Conservation (phyloP, 371 early-diverging fungal species). For the Circinella minor region DNA sequence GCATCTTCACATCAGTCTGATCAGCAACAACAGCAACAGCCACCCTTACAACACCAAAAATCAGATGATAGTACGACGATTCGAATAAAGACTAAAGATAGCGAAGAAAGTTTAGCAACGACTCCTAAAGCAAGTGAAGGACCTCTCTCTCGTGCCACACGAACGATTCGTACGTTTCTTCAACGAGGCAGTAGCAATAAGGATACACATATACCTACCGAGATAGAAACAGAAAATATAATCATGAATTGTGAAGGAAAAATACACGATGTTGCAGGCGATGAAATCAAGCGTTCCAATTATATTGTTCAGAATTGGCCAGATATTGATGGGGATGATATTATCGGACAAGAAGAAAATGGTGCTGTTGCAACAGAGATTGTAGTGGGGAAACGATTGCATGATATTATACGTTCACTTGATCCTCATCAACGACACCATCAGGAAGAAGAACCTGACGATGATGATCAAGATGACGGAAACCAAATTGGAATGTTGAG, state of each 20-base stretch:
- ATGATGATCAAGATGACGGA: constrained; percentile 32
- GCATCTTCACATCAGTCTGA: constrained; percentile 3
- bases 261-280: constrained; percentile 25
- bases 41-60: neutral
- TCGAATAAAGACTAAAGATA: constrained; percentile 1
- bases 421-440: neutral
- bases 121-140: constrained; percentile 22
- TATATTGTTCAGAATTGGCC: constrained; percentile 52
- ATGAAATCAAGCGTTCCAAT: constrained; percentile 35
- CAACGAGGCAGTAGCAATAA: constrained; percentile 17
- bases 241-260: constrained; percentile 26
- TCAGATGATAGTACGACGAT: constrained; percentile 2
- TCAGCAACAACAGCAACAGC: neutral
- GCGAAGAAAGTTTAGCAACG: constrained; percentile 14
- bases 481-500: constrained; percentile 63
- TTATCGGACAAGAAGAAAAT: constrained; percentile 34
- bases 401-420: constrained; percentile 5
- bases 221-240: constrained; percentile 19
- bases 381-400: constrained; percentile 52
- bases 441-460: constrained; percentile 19
- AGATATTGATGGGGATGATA: constrained; percentile 34
- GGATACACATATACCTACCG: constrained; percentile 14
- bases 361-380: constrained; percentile 64
- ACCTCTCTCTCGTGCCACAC: constrained; percentile 24
- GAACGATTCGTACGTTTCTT: constrained; percentile 25